phyloP scores from a whole-genome alignment of 805 yeast species.

The Blastobotrys terrestris region DNA sequence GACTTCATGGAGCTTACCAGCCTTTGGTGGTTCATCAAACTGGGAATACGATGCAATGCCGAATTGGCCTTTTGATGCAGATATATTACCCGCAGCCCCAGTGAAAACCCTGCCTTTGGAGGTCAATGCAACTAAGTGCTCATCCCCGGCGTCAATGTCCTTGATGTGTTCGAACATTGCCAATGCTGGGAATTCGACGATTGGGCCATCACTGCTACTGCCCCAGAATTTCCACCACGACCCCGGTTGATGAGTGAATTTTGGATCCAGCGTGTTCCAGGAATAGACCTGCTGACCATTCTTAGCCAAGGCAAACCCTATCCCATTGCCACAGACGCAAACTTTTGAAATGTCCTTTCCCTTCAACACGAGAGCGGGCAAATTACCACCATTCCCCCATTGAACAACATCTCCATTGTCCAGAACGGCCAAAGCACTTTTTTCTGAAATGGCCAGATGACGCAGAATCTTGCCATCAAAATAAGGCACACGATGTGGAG shows the following conservation, averaged over 20 bases:
- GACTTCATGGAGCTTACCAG: constrained; percentile 48
- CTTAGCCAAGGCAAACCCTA: constrained; percentile 37
- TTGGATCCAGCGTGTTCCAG: constrained; percentile 13
- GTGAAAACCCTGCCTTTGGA: constrained; percentile 56
- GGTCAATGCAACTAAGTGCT: constrained; percentile 63
- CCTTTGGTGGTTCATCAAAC: constrained; percentile 47
- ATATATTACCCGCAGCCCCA: constrained; percentile 47
- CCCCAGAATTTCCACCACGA: neutral
- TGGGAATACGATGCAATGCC: constrained; percentile 74
- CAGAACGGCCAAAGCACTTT: constrained; percentile 49
- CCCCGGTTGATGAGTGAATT: neutral
- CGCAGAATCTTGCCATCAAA: constrained; percentile 58
- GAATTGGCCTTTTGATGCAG: constrained; percentile 59
- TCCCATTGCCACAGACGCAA: constrained; percentile 45
- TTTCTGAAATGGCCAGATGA: constrained; percentile 48
- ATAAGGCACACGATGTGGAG: constrained; percentile 54
- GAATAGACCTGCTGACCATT: constrained; percentile 35
- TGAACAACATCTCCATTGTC: constrained; percentile 66
- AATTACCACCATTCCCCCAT: constrained; percentile 42
- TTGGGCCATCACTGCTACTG: neutral
- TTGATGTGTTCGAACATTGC: constrained; percentile 46
- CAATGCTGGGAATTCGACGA: constrained; percentile 14
- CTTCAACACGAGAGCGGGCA: constrained; percentile 32
- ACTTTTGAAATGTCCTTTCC: constrained; percentile 43
- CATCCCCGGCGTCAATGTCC: constrained; percentile 53